These are phyloP conservation scores for Cystobasidium tubakii DNA, from an alignment of 768 basidiomycete genomes.

Conservation along the genomic window DNA sequence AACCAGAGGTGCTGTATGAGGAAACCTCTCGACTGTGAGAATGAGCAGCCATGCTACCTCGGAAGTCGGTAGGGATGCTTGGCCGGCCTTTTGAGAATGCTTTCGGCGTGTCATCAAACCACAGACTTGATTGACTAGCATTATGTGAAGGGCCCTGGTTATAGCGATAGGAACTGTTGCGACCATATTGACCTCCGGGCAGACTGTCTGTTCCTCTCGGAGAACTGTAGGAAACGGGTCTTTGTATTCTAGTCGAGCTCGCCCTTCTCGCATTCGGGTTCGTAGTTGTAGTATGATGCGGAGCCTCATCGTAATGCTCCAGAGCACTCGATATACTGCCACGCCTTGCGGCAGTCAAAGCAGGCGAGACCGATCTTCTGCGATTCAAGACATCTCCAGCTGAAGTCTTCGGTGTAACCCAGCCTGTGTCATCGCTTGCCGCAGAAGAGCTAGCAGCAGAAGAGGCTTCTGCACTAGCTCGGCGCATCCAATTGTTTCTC, in stretches of 20 bases:
- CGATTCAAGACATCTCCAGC: neutral
- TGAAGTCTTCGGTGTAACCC: conserved; percentile 20
- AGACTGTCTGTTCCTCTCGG: neutral
- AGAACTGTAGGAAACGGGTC: neutral
- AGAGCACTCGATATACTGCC: neutral
- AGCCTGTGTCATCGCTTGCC: conserved; percentile 28
- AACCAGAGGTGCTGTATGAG: neutral
- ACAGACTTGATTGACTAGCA: neutral
- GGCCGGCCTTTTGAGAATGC: neutral
- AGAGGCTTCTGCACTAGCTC: neutral
- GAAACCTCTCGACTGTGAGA: conserved; percentile 13
- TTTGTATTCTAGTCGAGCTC: neutral
- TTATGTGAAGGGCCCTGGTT: neutral
- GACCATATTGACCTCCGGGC: neutral
- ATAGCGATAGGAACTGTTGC: neutral
- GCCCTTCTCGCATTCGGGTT: neutral
- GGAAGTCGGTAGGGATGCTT: conserved; percentile 7
- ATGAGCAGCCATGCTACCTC: neutral
- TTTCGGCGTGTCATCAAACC: conserved; percentile 23
- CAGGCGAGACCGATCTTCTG: conserved; percentile 10
- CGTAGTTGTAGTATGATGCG: neutral
- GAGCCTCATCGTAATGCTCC: neutral
- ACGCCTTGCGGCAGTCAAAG: neutral
- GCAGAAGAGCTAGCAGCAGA: conserved; percentile 12
- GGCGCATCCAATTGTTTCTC: neutral